These are phyloP conservation scores for Odontarrhena argentea DNA, from an alignment of 345 rosid species.

Conservation along the genomic window DNA sequence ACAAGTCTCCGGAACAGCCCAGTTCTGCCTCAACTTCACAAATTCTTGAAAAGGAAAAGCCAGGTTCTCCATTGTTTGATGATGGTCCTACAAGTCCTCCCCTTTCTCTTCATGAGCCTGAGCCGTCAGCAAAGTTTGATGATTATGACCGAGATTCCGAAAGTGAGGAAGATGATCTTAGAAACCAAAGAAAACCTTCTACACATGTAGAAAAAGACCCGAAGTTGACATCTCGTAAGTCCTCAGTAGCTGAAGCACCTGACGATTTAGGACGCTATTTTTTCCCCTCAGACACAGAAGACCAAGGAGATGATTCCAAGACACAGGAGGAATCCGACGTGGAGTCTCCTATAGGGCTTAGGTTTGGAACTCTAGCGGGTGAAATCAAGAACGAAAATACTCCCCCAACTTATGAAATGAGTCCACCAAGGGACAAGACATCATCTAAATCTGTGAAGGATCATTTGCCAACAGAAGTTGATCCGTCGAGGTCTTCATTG, in stretches of 20 bases:
- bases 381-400: constrained; percentile 55
- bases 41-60: constrained; percentile 41
- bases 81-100: constrained; percentile 45
- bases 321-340: constrained; percentile 38
- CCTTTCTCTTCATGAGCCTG: constrained; percentile 48
- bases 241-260: constrained; percentile 32
- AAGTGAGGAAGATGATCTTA: constrained; percentile 49
- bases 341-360: constrained; percentile 50
- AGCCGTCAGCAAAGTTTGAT: constrained; percentile 58
- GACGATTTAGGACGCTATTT: constrained; percentile 44
- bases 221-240: constrained; percentile 33
- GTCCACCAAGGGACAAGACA: constrained; percentile 37
- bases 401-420: constrained; percentile 52
- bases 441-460: constrained; percentile 43
- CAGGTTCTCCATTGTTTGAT: constrained; percentile 43
- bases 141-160: constrained; percentile 55
- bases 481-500: constrained; percentile 36
- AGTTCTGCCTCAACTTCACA: constrained; percentile 43
- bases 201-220: constrained; percentile 27
- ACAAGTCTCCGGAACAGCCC: constrained; percentile 35
- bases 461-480: constrained; percentile 37
- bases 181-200: constrained; percentile 13
- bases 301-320: constrained; percentile 42
- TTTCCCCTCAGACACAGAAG: constrained; percentile 36
- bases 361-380: constrained; percentile 52